A percentile compares a stretch with the other conserved stretches of the same genome.
Evolutionary conservation across 2,329 filamentous ascomycete genomes (phyloP).

Genomic region (Tolypocladium tropicale): DNA sequence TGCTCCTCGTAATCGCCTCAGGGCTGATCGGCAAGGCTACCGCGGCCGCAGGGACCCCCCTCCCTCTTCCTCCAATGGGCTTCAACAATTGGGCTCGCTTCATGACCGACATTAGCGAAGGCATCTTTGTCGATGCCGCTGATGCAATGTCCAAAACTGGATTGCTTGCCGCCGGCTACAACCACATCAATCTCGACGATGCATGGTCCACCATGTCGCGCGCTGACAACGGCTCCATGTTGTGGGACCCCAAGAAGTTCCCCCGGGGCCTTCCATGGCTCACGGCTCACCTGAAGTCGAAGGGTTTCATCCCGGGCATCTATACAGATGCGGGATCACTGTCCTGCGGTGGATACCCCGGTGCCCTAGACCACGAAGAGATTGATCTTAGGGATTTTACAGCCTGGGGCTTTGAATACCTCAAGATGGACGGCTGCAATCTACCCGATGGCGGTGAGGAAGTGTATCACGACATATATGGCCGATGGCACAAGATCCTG

Average conservation of each 20-base stretch:
- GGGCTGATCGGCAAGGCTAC: neutral
- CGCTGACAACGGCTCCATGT: conserved; percentile 23
- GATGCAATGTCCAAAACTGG: conserved; percentile 31
- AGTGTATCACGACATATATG: conserved; percentile 21
- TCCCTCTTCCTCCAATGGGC: conserved; percentile 33
- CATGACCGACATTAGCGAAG: conserved; percentile 35
- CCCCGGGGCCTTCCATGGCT: conserved; percentile 32
- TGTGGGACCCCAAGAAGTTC: conserved; percentile 29
- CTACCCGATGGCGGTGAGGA: conserved; percentile 14
- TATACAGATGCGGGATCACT: conserved; percentile 32
- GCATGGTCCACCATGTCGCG: conserved; percentile 30
- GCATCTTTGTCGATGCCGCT: conserved; percentile 35
- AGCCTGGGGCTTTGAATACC: conserved; percentile 25
- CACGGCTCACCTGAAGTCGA: conserved; percentile 22
- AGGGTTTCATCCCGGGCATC: conserved; percentile 33
- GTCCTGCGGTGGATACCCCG: conserved; percentile 33
- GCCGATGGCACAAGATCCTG: conserved; percentile 31
- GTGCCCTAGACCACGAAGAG: conserved; percentile 27
- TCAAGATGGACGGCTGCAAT: conserved; percentile 31
- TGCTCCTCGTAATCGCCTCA: neutral
- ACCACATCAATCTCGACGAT: conserved; percentile 32
- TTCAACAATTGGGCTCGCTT: conserved; percentile 42
- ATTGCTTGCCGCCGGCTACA: conserved; percentile 22
- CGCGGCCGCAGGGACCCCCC: neutral
- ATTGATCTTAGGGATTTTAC: conserved; percentile 28